Evolutionary conservation across 495 filamentous ascomycete genomes (phyloP).

Genomic region (Daldinia vernicosa): DNA sequence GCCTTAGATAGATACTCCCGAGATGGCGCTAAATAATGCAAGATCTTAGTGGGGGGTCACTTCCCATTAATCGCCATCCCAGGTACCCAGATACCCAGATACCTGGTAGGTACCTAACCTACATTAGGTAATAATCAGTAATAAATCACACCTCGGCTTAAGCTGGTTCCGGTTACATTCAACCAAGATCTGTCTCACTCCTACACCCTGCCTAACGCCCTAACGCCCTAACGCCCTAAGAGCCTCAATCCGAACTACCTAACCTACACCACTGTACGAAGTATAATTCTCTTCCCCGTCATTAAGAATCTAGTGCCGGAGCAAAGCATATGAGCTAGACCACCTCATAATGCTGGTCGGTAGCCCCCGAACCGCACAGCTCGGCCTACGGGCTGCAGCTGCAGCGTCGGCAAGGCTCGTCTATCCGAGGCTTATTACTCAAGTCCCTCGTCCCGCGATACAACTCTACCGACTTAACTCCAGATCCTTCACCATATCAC

Average conservation of each 20-base stretch:
- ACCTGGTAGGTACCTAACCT: too few relatives aligned
- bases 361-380: constrained; percentile 16
- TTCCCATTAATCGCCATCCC: not conserved
- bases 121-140: not conserved
- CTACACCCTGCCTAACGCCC: not conserved
- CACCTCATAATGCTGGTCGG: constrained; percentile 19
- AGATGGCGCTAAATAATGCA: constrained; percentile 31
- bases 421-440: not conserved
- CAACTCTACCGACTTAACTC: constrained; percentile 5
- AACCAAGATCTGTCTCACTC: constrained; percentile 42
- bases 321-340: constrained; percentile 9
- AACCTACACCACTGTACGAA: constrained; percentile 4
- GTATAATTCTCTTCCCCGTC: not conserved
- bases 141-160: constrained; percentile 25
- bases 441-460: constrained; percentile 10
- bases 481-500: constrained; percentile 30
- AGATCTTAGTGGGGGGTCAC: constrained; percentile 20
- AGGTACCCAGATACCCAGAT: too few relatives aligned
- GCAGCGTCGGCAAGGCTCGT: not conserved
- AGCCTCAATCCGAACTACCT: constrained; percentile 32
- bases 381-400: constrained; percentile 19
- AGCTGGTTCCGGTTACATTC: constrained; percentile 37
- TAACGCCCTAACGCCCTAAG: constrained; percentile 5
- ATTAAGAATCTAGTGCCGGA: not conserved
- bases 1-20: not conserved